Conservation (phyloP, 768 basidiomycete species). For the Amanita pseudoporphyria region DNA sequence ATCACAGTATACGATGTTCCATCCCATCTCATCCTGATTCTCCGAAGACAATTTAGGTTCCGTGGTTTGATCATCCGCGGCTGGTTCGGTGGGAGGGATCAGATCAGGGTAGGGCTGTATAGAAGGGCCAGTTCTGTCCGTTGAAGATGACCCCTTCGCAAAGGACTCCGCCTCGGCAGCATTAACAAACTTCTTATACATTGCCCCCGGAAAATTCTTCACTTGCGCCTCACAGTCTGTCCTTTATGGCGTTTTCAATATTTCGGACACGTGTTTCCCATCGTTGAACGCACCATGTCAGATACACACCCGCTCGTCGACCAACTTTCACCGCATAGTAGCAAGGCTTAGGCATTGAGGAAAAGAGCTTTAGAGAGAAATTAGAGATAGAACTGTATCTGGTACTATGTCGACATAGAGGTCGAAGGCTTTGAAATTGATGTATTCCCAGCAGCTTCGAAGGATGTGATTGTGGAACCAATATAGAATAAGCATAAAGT, state of each 20-base stretch:
- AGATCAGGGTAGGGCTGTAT: background rate
- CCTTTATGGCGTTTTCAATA: constrained; percentile 32
- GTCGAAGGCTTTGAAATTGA: background rate
- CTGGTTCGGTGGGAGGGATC: background rate
- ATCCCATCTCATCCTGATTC: constrained; percentile 22
- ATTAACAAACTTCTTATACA: constrained; percentile 58
- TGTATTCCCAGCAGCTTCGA: background rate
- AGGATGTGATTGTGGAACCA: background rate
- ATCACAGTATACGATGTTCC: constrained; percentile 69
- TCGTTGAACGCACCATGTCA: constrained; percentile 45
- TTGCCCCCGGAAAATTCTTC: constrained; percentile 50
- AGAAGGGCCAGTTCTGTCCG: background rate
- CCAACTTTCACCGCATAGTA: constrained; percentile 76
- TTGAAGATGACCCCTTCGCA: constrained; percentile 17
- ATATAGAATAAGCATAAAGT: background rate
- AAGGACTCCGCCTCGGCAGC: constrained; percentile 51
- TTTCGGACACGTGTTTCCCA: background rate
- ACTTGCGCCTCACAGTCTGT: constrained; percentile 61
- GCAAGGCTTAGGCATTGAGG: constrained; percentile 23
- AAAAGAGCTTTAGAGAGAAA: background rate
- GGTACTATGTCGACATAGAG: background rate
- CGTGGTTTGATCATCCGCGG: constrained; percentile 18
- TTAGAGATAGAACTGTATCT: background rate
- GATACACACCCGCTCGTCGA: constrained; percentile 52
- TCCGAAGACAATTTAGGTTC: constrained; percentile 20